phyloP scores from a whole-genome alignment of 148 eudicot species.

The Dysphania ambrosioides region DNA sequence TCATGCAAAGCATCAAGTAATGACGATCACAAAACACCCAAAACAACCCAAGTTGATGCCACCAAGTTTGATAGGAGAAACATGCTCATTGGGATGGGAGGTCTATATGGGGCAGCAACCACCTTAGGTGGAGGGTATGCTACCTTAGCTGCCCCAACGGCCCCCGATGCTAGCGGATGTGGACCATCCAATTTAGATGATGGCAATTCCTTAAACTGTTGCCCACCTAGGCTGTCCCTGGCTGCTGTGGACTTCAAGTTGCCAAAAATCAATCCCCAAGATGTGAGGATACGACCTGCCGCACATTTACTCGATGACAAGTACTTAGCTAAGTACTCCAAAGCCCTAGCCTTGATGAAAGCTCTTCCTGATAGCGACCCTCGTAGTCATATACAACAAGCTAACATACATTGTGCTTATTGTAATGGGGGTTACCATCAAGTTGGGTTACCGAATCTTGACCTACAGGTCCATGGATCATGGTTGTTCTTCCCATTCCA shows the following conservation, averaged over 20 bases:
- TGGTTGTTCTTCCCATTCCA: slow-evolving; percentile 93
- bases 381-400: slow-evolving; percentile 71
- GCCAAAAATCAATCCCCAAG: slow-evolving; percentile 26
- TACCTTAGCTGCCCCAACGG: slow-evolving; percentile 47
- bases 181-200: slow-evolving; percentile 41
- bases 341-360: slow-evolving; percentile 67
- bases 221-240: slow-evolving; percentile 50
- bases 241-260: slow-evolving; percentile 47
- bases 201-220: slow-evolving; percentile 47
- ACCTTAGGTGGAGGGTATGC: slow-evolving; percentile 26
- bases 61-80: too few species aligned
- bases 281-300: slow-evolving; percentile 53
- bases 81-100: too few species aligned
- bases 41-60: too few species aligned
- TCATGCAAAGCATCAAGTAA: too few species aligned
- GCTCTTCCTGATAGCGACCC: slow-evolving; percentile 72
- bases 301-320: slow-evolving; percentile 58
- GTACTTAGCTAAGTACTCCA: slow-evolving; percentile 39
- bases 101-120: slow-evolving; percentile 47
- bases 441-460: slow-evolving; percentile 59
- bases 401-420: slow-evolving; percentile 82
- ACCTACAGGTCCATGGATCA: slow-evolving; percentile 70
- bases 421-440: slow-evolving; percentile 81
- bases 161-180: slow-evolving; percentile 57
- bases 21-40: too few species aligned